These are phyloP conservation scores for Tetracentron sinense DNA, from an alignment of 164 flowering plant species.

Conservation along the genomic window DNA sequence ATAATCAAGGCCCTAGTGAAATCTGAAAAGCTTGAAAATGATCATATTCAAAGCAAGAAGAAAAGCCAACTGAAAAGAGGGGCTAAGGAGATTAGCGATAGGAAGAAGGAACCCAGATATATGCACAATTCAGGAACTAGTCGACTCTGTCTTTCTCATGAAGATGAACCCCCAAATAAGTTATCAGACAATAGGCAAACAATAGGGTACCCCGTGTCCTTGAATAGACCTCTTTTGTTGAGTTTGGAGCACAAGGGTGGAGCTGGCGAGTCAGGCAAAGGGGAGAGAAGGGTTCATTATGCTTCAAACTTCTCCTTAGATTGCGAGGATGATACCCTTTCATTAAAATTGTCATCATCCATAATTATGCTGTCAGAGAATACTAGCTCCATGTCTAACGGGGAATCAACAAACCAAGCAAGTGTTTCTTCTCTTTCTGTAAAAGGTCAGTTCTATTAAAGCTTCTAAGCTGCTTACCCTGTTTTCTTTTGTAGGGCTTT, in stretches of 20 bases:
- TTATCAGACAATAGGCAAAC: conserved; percentile 16
- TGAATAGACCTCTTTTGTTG: conserved; percentile 13
- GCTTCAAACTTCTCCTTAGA: conserved; percentile 18
- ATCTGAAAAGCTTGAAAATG: conserved; percentile 44
- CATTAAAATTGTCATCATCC: conserved; percentile 43
- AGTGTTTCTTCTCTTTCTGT: conserved; percentile 57
- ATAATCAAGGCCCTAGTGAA: conserved; percentile 78
- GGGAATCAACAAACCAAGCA: conserved; percentile 37
- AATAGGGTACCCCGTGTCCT: conserved; percentile 12
- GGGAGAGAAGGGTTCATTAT: conserved; percentile 12
- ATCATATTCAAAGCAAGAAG: conserved; percentile 21
- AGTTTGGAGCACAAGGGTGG: conserved; percentile 23
- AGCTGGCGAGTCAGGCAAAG: conserved; percentile 21
- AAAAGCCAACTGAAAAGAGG: conserved; percentile 20
- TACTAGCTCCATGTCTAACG: conserved; percentile 36
- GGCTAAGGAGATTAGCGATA: conserved; percentile 20
- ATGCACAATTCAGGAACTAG: conserved; percentile 17
- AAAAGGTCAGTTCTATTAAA: conserved; percentile 44
- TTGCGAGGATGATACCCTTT: conserved; percentile 32
- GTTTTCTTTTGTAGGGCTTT: neutral
- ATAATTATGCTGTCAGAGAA: conserved; percentile 33
- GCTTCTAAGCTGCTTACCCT: neutral
- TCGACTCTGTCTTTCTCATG: conserved; percentile 11
- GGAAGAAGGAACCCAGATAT: conserved; percentile 18
- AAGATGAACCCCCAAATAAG: conserved; percentile 14